Evolutionary conservation across 164 flowering plant species (phyloP), one percentile per base, ranked within the genome.

Genomic region (Magnolia sinica): DNA sequence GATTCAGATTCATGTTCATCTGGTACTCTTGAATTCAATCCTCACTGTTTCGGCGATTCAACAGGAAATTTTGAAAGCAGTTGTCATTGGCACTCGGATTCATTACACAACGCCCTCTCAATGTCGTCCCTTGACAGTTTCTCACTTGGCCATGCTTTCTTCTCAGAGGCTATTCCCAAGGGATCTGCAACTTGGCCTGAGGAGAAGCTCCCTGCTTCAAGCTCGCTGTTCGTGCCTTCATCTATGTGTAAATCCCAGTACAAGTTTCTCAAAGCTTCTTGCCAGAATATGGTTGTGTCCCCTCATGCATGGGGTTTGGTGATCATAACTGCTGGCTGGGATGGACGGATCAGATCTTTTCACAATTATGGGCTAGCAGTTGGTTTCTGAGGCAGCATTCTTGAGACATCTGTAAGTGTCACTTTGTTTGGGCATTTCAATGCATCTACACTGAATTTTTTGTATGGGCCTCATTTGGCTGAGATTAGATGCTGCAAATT

Each of bases 111-210:
- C 16, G 78, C 75, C 18, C 73, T 64, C 24, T 79, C 83, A 6
- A 76, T 76, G 27, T 81, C 87, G 55, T 80, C 87, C 7, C 85
- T 88, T 0, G 85, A 88, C 70, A 78, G 83, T 59, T 85, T 87
- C 67, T 79, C 89, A n/a, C 63, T 85, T 19, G 69, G 86, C 61
- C 86, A 80, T 22, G 89, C 88, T 19, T 82, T 87, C 77, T 81
- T 87, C 76, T 64, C 84, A 51, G 97, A 92, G 67, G 79, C 82
- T 73, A 52, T 86, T 68, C 85, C 79, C 16, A 91, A 81, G 83
- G 91, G 88, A 29, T 70, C 91, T 9, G 89, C 94, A 7, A 92
- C 98, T 61, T 92, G 96, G 97, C 98, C 98, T 0, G 97, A 90
- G 76, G 98, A 95, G 80, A 89, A 84, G 67, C 89, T 93, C 68